Evolutionary conservation across 331 rosid genomes (phyloP).

Genomic region (Rhamnella rubrinervis): DNA sequence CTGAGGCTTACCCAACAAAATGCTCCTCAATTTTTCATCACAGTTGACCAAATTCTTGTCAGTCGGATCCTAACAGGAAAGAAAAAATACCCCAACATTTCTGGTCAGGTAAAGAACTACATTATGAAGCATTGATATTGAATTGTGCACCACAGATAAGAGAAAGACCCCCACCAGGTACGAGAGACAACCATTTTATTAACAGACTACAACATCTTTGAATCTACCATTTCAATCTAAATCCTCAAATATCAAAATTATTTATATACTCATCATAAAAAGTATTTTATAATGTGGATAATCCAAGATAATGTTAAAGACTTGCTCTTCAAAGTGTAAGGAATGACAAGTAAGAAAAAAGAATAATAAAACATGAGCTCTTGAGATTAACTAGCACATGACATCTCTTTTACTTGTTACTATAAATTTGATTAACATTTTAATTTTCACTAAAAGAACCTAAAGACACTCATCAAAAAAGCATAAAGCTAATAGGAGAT

Average conservation of each 20-base stretch:
- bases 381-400: too few relatives aligned
- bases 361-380: too few relatives aligned
- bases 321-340: not conserved
- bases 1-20: slow-evolving; percentile 72
- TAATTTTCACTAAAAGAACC: not conserved
- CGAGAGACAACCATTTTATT: too few relatives aligned
- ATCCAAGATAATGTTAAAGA: not conserved
- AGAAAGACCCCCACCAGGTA: too few relatives aligned
- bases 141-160: not conserved
- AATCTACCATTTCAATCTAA: not conserved
- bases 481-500: not conserved
- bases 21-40: slow-evolving; percentile 69
- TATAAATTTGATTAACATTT: not conserved
- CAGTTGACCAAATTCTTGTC: slow-evolving; percentile 86
- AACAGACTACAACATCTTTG: not conserved
- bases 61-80: slow-evolving; percentile 57
- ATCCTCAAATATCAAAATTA: too few relatives aligned
- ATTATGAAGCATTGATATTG: slow-evolving; percentile 1
- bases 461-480: not conserved
- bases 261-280: too few relatives aligned
- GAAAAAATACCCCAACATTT: slow-evolving; percentile 13
- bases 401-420: not conserved
- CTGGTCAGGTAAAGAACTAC: slow-evolving; percentile 13
- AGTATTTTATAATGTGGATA: too few relatives aligned
- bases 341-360: not conserved